Conservation (phyloP, 805 yeast genomes). For the Starmerella tilneyi region DNA sequence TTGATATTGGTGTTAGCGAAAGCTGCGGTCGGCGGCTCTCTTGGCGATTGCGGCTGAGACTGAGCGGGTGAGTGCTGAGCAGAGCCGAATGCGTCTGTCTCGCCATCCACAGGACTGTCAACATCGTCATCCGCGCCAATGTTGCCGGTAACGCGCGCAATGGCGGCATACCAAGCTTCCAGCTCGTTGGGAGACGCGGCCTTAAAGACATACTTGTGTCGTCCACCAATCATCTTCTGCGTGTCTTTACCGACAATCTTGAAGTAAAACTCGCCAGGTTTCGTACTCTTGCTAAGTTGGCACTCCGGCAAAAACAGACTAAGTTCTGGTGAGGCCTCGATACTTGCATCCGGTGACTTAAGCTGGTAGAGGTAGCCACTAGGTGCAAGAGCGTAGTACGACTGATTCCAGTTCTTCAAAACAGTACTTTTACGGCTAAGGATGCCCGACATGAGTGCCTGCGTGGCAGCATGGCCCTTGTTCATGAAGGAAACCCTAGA, state of each 20-base stretch:
- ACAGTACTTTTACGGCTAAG: conserved; percentile 39
- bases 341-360: conserved; percentile 15
- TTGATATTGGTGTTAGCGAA: conserved; percentile 1
- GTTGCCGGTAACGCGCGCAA: conserved; percentile 23
- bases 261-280: conserved; percentile 35
- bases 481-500: conserved; percentile 34
- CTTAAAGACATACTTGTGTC: conserved; percentile 35
- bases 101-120: conserved; percentile 13
- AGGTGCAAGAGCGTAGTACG: conserved; percentile 40
- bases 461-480: conserved; percentile 34
- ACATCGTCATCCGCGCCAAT: conserved; percentile 11
- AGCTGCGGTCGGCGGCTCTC: conserved; percentile 9
- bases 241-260: conserved; percentile 38
- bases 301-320: conserved; percentile 42
- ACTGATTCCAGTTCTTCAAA: conserved; percentile 36
- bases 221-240: conserved; percentile 27
- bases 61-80: conserved; percentile 14
- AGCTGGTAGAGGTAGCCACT: conserved; percentile 37
- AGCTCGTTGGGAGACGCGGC: conserved; percentile 40
- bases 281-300: conserved; percentile 32
- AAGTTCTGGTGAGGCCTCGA: conserved; percentile 34
- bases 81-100: conserved; percentile 5
- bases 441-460: conserved; percentile 41
- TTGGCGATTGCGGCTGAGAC: conserved; percentile 12
- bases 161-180: conserved; percentile 39